Evolutionary conservation across 768 basidiomycete genomes (phyloP).

Genomic region (Russula sp.): DNA sequence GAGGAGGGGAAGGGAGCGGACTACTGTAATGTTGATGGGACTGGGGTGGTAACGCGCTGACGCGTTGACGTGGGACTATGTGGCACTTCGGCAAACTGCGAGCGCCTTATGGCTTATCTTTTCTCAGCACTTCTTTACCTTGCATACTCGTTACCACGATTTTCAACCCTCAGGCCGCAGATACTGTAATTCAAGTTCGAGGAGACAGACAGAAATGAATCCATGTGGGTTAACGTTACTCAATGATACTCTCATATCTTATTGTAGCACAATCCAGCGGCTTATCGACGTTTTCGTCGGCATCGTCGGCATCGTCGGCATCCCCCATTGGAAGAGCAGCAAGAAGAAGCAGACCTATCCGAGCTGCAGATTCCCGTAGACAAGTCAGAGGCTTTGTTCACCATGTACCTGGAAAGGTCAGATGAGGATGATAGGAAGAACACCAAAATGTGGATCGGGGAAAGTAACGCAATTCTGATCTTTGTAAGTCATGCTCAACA

Average conservation of each 20-base stretch:
- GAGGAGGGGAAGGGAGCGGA: too few species aligned
- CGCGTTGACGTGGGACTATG: too few species aligned
- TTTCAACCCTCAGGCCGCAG: too few species aligned
- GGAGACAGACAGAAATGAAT: neutral
- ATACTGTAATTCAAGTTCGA: too few species aligned
- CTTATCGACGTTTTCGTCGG: too few species aligned
- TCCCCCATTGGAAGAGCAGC: neutral
- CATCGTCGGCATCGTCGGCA: too few species aligned
- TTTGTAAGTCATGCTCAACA: slow-evolving; percentile 11
- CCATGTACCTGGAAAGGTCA: slow-evolving; percentile 22
- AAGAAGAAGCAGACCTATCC: neutral
- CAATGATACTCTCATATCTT: neutral
- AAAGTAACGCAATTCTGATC: slow-evolving; percentile 21
- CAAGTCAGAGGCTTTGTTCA: slow-evolving; percentile 16
- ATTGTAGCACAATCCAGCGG: neutral
- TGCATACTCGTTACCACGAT: too few species aligned
- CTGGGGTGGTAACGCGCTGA: too few species aligned
- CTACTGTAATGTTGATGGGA: too few species aligned
- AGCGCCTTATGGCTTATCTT: too few species aligned
- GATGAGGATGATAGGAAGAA: slow-evolving; percentile 20
- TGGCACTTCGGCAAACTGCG: too few species aligned
- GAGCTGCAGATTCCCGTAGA: neutral
- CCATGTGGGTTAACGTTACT: neutral
- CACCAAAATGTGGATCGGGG: slow-evolving; percentile 23
- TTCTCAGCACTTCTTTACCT: too few species aligned